Evolutionary conservation across 768 basidiomycete genomes (phyloP).

Genomic region (Mycena galericulata): DNA sequence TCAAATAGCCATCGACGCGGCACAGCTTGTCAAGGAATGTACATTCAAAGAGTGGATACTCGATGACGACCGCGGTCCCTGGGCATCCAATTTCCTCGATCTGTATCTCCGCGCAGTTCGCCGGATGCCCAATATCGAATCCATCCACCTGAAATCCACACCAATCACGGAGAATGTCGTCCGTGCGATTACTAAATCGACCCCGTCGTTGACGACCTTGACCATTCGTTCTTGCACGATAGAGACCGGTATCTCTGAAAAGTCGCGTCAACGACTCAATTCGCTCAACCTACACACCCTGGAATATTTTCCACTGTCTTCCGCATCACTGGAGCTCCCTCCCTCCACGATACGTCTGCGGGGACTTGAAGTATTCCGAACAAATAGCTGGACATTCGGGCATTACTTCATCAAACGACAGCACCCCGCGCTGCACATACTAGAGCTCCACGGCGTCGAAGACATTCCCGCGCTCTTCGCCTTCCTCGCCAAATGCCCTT

Average conservation of each 20-base stretch:
- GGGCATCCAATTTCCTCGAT: slow-evolving; percentile 6
- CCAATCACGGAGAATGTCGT: slow-evolving; percentile 21
- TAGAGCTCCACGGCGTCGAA: slow-evolving; percentile 28
- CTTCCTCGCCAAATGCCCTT: slow-evolving; percentile 19
- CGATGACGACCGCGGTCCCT: not conserved
- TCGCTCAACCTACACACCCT: slow-evolving; percentile 10
- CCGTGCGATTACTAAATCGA: slow-evolving; percentile 6
- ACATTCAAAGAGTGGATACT: slow-evolving; percentile 24
- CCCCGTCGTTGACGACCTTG: slow-evolving; percentile 8
- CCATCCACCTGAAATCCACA: slow-evolving; percentile 10
- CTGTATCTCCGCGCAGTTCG: slow-evolving; percentile 9
- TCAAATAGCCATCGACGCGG: slow-evolving; percentile 6
- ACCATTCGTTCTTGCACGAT: slow-evolving; percentile 25
- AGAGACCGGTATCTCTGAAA: not conserved
- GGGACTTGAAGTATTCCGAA: slow-evolving; percentile 20
- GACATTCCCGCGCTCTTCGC: slow-evolving; percentile 18
- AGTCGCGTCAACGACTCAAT: not conserved
- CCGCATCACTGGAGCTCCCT: not conserved
- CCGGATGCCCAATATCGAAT: slow-evolving; percentile 15
- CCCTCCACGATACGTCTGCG: slow-evolving; percentile 15
- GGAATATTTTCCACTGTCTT: slow-evolving; percentile 7
- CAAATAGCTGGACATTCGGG: slow-evolving; percentile 24
- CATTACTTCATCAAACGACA: slow-evolving; percentile 23
- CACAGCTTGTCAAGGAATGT: slow-evolving; percentile 17
- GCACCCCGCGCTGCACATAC: slow-evolving; percentile 22